Evolutionary conservation across 805 yeast species (phyloP).

Genomic region (Lachancea sp.): DNA sequence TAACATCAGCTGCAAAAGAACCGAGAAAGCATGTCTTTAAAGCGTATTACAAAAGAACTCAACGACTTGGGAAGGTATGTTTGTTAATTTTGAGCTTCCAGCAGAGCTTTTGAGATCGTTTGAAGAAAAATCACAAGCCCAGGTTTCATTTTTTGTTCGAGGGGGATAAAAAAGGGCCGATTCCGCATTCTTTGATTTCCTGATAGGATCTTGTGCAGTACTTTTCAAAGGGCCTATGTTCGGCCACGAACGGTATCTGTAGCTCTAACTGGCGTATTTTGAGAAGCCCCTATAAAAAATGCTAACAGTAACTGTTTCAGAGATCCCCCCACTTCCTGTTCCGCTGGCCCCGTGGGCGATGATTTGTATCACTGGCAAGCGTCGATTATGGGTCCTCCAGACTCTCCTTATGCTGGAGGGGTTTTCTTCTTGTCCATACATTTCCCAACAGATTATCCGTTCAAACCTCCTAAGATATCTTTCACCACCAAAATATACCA

Average conservation of each 20-base stretch:
- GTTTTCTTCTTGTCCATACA: slow-evolving; percentile 93
- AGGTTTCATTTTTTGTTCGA: too few relatives aligned
- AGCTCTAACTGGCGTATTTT: too few relatives aligned
- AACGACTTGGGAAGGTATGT: slow-evolving; percentile 91
- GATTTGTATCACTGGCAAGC: slow-evolving; percentile 99
- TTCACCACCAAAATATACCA: slow-evolving; percentile 96
- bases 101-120: neutral
- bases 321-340: slow-evolving; percentile 98
- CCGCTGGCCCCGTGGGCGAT: slow-evolving; percentile 98
- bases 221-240: too few relatives aligned
- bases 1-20: neutral
- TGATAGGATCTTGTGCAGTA: too few relatives aligned
- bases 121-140: too few relatives aligned
- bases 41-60: slow-evolving; percentile 94
- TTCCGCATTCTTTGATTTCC: too few relatives aligned
- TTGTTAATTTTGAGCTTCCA: neutral
- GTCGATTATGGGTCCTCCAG: slow-evolving; percentile 97
- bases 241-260: too few relatives aligned
- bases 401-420: slow-evolving; percentile 85
- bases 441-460: slow-evolving; percentile 98
- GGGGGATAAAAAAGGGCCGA: too few relatives aligned
- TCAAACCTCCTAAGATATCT: slow-evolving; percentile 92
- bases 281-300: too few relatives aligned
- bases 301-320: slow-evolving; percentile 35
- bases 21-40: slow-evolving; percentile 45